These are phyloP conservation scores for Tylopilus cervinicoccineus DNA, from an alignment of 768 basidiomycete genomes.

Conservation along the genomic window DNA sequence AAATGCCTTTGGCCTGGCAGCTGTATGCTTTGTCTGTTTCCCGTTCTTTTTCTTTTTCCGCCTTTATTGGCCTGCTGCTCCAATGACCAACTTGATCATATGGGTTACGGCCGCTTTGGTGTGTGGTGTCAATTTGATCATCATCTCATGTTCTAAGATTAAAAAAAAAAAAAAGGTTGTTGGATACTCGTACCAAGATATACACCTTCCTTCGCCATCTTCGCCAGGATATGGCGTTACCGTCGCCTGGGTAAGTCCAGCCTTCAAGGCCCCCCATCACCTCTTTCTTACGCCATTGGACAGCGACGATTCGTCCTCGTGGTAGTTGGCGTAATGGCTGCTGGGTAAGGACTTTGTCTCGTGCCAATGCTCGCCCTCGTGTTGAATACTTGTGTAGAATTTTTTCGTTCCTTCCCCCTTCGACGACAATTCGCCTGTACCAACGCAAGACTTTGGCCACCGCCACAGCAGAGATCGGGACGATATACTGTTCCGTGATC, in stretches of 20 bases:
- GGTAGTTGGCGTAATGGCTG: conserved; percentile 64
- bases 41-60: conserved; percentile 68
- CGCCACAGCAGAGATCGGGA: conserved; percentile 61
- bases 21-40: conserved; percentile 61
- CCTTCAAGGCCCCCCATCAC: background rate
- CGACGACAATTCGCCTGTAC: conserved; percentile 69
- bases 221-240: conserved; percentile 56
- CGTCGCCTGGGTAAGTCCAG: conserved; percentile 60
- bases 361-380: background rate
- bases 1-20: conserved; percentile 67
- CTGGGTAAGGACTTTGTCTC: conserved; percentile 51
- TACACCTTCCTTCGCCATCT: conserved; percentile 41
- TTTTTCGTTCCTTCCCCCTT: conserved; percentile 64
- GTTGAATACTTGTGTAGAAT: conserved; percentile 38
- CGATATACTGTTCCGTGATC: conserved; percentile 72
- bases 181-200: conserved; percentile 71
- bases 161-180: conserved; percentile 43
- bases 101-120: conserved; percentile 63
- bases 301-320: conserved; percentile 71
- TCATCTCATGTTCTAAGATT: background rate
- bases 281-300: background rate
- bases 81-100: conserved; percentile 66
- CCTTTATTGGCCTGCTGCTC: conserved; percentile 69
- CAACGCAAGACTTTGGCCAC: conserved; percentile 69
- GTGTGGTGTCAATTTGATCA: conserved; percentile 10